Percentiles rank a stretch among this genome's conserved stretches.
phyloP scores from a whole-genome alignment of 306 rosid species.

The Dalbergia cultrata region DNA sequence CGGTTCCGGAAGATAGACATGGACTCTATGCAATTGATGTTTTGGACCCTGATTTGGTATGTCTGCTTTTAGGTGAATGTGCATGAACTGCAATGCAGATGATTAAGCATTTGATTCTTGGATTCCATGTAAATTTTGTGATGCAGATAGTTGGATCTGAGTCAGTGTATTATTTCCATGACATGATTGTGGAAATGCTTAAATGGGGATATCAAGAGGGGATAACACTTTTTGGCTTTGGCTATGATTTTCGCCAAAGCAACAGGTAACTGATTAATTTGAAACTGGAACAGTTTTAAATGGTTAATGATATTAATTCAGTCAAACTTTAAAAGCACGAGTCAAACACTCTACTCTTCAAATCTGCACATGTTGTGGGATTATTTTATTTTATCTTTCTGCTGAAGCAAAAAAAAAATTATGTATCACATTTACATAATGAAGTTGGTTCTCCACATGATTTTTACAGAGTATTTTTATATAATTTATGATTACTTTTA shows the following conservation, averaged over 20 bases:
- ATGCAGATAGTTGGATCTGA: slow-evolving; percentile 86
- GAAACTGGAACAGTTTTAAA: neutral
- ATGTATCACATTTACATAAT: neutral
- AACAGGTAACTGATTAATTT: slow-evolving; percentile 70
- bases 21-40: slow-evolving; percentile 86
- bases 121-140: slow-evolving; percentile 36
- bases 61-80: slow-evolving; percentile 34
- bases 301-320: slow-evolving; percentile 1
- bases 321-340: neutral
- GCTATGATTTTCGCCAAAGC: slow-evolving; percentile 99
- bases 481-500: slow-evolving; percentile 7
- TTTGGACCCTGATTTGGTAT: slow-evolving; percentile 96
- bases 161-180: slow-evolving; percentile 87
- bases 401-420: neutral
- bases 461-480: neutral
- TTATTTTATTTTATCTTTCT: slow-evolving; percentile 31
- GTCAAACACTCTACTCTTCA: neutral
- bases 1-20: slow-evolving; percentile 86
- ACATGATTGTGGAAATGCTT: slow-evolving; percentile 86
- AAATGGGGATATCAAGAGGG: slow-evolving; percentile 97
- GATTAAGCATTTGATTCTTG: slow-evolving; percentile 34
- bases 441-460: slow-evolving; percentile 18
- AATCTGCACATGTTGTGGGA: slow-evolving; percentile 17
- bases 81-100: neutral
- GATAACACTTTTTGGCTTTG: slow-evolving; percentile 94